Evolutionary conservation across 2,329 filamentous ascomycete genomes (phyloP).

Genomic region (Phialocephala subalpina): DNA sequence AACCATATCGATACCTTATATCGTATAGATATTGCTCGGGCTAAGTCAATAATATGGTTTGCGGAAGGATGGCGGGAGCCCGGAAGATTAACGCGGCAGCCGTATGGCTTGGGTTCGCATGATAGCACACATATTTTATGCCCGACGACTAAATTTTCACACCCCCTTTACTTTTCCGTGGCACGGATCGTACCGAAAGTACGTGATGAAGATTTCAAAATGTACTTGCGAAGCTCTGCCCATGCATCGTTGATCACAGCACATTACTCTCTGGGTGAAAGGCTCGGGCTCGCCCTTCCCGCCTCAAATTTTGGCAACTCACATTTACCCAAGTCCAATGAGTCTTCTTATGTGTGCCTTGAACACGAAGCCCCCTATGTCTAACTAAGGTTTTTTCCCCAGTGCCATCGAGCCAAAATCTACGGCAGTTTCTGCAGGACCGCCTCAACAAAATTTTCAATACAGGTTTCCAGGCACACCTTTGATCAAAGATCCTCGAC

Average conservation of each 20-base stretch:
- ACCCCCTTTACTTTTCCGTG: background rate
- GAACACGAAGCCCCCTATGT: background rate
- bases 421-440: background rate
- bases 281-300: background rate
- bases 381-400: background rate
- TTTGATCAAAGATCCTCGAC: background rate
- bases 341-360: background rate
- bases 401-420: background rate
- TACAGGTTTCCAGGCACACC: background rate
- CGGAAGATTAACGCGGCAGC: slow-evolving; percentile 13
- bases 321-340: slow-evolving; percentile 9
- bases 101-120: slow-evolving; percentile 3
- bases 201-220: background rate
- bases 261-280: slow-evolving; percentile 2
- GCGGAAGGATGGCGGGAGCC: slow-evolving; percentile 4
- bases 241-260: slow-evolving; percentile 4
- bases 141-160: background rate
- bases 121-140: slow-evolving; percentile 10
- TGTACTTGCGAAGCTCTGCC: slow-evolving; percentile 3
- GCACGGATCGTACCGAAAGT: background rate
- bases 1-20: background rate
- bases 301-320: background rate
- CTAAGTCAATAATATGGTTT: slow-evolving; percentile 3
- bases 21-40: slow-evolving; percentile 6
- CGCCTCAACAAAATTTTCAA: background rate